Conservation (phyloP, 2,329 filamentous ascomycete species). For the Thermothelomyces thermophilus region DNA sequence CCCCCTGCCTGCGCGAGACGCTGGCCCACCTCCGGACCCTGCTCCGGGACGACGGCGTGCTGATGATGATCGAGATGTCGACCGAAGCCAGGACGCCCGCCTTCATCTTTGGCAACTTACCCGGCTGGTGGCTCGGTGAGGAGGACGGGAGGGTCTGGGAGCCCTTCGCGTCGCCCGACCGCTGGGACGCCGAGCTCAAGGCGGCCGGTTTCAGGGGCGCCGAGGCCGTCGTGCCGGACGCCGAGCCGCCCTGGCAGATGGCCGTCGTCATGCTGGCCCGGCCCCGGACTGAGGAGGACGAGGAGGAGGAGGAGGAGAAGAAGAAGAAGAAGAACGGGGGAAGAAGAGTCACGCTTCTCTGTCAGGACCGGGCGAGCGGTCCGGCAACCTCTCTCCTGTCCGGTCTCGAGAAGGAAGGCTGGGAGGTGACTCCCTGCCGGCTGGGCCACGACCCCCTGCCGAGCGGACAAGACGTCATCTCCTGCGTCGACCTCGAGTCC, state of each 20-base stretch:
- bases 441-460: slow-evolving; percentile 10
- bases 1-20: slow-evolving; percentile 24
- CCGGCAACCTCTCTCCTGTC: background rate
- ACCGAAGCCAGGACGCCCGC: slow-evolving; percentile 4
- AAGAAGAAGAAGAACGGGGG: background rate
- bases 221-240: slow-evolving; percentile 11
- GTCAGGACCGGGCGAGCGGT: background rate
- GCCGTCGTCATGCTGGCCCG: background rate
- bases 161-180: slow-evolving; percentile 13
- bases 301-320: background rate
- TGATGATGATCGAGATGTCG: slow-evolving; percentile 26
- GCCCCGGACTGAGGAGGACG: background rate
- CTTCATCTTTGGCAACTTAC: slow-evolving; percentile 23
- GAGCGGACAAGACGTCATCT: background rate
- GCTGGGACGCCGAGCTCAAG: slow-evolving; percentile 17
- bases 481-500: slow-evolving; percentile 1
- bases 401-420: background rate
- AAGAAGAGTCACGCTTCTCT: background rate
- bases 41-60: slow-evolving; percentile 34
- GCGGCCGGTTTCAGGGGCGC: slow-evolving; percentile 12
- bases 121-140: slow-evolving; percentile 33
- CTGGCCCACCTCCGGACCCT: slow-evolving; percentile 30
- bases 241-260: slow-evolving; percentile 3
- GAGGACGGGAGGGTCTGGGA: slow-evolving; percentile 19
- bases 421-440: background rate